Conservation (phyloP, 2,329 filamentous ascomycete species). For the Colletotrichum endophyticum region DNA sequence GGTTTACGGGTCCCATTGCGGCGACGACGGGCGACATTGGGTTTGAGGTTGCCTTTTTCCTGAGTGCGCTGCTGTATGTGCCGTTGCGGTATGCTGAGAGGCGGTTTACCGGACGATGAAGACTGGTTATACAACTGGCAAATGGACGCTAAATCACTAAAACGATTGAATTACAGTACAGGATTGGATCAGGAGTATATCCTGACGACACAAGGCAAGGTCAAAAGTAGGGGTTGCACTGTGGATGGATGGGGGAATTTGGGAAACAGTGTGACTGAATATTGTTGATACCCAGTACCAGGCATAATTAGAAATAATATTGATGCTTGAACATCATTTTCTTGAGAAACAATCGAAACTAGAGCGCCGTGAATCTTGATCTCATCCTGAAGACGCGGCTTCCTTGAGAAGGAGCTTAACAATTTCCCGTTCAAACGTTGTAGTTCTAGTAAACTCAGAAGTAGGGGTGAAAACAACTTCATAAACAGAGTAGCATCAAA, state of each 20-base stretch:
- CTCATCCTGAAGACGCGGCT: no score
- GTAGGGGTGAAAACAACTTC: background rate
- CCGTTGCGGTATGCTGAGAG: conserved; percentile 53
- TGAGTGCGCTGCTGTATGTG: conserved; percentile 52
- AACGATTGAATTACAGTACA: background rate
- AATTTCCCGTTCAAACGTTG: no score
- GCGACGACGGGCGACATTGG: conserved; percentile 67
- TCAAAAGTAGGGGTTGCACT: fast-evolving
- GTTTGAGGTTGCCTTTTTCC: conserved; percentile 65
- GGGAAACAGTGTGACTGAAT: background rate
- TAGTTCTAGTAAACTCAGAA: no score
- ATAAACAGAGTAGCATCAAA: fast-evolving
- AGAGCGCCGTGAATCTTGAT: background rate
- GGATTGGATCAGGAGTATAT: background rate
- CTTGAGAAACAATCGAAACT: background rate
- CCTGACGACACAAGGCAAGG: background rate
- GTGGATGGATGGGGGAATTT: background rate
- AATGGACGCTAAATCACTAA: background rate
- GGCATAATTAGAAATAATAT: background rate
- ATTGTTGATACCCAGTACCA: background rate
- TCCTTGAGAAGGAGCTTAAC: no score
- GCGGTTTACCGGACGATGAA: conserved; percentile 22
- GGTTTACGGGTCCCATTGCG: conserved; percentile 67
- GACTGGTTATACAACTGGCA: fast-evolving
- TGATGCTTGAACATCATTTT: background rate